Evolutionary conservation across 805 yeast species (phyloP), one percentile per base, ranked within the genome.

Genomic region (Yarrowia sp.): DNA sequence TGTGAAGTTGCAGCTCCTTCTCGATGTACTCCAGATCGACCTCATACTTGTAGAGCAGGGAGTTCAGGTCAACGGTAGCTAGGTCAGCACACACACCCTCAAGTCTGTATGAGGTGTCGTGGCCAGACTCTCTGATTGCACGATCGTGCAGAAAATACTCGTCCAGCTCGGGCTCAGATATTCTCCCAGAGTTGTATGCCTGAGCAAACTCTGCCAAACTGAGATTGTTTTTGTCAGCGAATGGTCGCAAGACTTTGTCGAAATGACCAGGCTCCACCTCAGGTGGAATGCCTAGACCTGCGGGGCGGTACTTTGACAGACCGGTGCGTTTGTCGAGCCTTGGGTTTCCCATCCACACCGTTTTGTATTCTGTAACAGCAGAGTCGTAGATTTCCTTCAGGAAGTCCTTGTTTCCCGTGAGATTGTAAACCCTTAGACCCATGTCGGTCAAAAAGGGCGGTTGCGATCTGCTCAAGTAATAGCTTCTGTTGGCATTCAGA

Each of bases 381-480:
- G 97, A 94, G 32, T 77, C 72, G 14, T 87, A 81, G 0, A 97
- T 86, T 70, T 91, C 82, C 69, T 80, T 78, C 70, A 94, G 80
- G 68, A 95, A 86, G 61, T 86, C 88, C 10, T 84, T 70, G 4
- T 90, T 86, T 9, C 72, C 74, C 67, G 75, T 52, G 35, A 75
- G 72, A 16, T 86, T 80, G 75, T 84, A 90, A 0, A 91, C 87
- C 69, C 86, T 81, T 59, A 90, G 74, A 0, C 95, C 89, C 97
- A 95, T 90, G 77, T 94, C 98, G 0, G 98, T 93, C 70, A 95
- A 80, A 76, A 94, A 94, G 11, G 99, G 99, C 2, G 99, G 99
- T 79, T 95, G 98, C 0, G 98, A 91, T 73, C 99, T 85, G 70
- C 94, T 88, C 58, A 94, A 80, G 76, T 92, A 95, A 79, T 95